Conservation (phyloP, 768 basidiomycete genomes). For the Termitomyces sp. region DNA sequence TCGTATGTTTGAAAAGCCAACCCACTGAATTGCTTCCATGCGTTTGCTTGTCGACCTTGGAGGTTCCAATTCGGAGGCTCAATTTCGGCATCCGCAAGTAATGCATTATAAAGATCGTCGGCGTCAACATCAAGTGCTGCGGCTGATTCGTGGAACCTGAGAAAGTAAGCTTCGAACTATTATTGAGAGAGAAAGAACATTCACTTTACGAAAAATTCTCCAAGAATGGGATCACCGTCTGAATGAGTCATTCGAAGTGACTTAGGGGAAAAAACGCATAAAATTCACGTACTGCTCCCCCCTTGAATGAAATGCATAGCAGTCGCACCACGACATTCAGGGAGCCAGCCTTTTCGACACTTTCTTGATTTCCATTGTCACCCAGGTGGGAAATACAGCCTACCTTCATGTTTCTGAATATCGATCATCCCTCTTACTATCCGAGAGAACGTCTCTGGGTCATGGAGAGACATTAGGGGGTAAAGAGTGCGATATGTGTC, state of each 20-base stretch:
- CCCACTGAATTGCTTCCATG: conserved; percentile 51
- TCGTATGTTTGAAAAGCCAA: not conserved
- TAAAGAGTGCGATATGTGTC: conserved; percentile 62
- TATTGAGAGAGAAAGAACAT: conserved; percentile 3
- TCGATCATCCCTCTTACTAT: conserved; percentile 65
- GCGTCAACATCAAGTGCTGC: conserved; percentile 41
- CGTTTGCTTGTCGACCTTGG: conserved; percentile 51
- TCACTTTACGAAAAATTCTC: conserved; percentile 63
- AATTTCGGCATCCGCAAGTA: conserved; percentile 54
- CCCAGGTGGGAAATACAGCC: not conserved
- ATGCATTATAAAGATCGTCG: conserved; percentile 47
- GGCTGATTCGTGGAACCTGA: conserved; percentile 48
- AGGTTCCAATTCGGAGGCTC: conserved; percentile 60
- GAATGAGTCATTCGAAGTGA: not conserved
- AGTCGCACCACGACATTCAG: conserved; percentile 58
- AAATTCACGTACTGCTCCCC: conserved; percentile 47
- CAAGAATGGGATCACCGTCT: conserved; percentile 63
- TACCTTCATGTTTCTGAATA: conserved; percentile 62
- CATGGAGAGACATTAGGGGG: conserved; percentile 60
- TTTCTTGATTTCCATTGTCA: not conserved
- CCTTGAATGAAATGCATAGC: conserved; percentile 51
- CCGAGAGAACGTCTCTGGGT: conserved; percentile 50
- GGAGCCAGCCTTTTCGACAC: conserved; percentile 50
- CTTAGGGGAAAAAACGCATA: not conserved
- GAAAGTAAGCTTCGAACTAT: not conserved